These are phyloP conservation scores for Arachis stenosperma DNA, from an alignment of 306 rosid species.

Conservation along the genomic window DNA sequence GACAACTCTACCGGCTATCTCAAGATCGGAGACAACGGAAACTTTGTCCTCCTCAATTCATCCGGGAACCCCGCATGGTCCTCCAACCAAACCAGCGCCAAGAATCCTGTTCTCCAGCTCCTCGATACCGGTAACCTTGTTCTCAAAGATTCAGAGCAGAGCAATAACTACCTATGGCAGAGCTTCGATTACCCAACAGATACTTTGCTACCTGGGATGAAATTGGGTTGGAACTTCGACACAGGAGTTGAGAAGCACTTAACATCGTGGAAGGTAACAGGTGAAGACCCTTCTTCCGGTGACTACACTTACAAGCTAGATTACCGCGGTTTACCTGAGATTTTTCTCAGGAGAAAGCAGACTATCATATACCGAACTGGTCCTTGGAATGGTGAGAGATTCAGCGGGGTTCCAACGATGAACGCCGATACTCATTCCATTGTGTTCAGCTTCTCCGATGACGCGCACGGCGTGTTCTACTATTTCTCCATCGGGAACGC, in stretches of 20 bases:
- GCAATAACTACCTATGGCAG: slow-evolving; percentile 51
- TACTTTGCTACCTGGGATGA: slow-evolving; percentile 62
- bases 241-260: slow-evolving; percentile 36
- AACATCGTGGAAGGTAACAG: slow-evolving; percentile 51
- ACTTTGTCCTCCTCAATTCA: slow-evolving; percentile 41
- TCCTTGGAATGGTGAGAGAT: slow-evolving; percentile 64
- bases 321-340: slow-evolving; percentile 52
- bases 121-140: slow-evolving; percentile 57
- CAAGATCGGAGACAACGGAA: slow-evolving; percentile 39
- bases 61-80: slow-evolving; percentile 45
- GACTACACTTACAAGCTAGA: slow-evolving; percentile 44
- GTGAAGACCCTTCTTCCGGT: slow-evolving; percentile 50
- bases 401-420: slow-evolving; percentile 56
- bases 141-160: slow-evolving; percentile 42
- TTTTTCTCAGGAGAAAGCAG: slow-evolving; percentile 47
- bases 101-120: slow-evolving; percentile 46
- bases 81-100: slow-evolving; percentile 33
- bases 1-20: slow-evolving; percentile 47
- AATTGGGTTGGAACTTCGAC: slow-evolving; percentile 57
- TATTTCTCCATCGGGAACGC: too few species aligned
- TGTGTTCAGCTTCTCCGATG: not conserved
- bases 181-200: slow-evolving; percentile 65
- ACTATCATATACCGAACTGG: slow-evolving; percentile 46
- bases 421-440: not conserved
- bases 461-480: slow-evolving; percentile 37